Conservation (phyloP, 1,139 yeast genomes). For the Blastobotrys indianensis region DNA sequence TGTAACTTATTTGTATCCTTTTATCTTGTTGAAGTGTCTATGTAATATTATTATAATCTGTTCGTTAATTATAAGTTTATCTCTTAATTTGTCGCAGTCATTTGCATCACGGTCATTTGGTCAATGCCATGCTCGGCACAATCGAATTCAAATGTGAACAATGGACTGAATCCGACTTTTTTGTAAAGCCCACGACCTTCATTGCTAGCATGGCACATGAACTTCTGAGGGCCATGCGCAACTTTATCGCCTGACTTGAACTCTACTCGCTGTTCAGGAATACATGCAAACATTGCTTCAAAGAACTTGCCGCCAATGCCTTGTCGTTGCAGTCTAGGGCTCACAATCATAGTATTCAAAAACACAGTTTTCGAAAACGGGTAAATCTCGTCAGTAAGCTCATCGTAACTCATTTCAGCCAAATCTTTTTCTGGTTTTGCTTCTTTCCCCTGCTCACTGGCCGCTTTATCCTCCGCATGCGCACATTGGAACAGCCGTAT, state of each 20-base stretch:
- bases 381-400: background rate
- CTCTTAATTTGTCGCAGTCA: no score
- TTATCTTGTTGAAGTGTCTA: background rate
- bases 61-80: background rate
- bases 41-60: background rate
- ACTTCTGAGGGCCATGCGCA: background rate
- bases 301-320: background rate
- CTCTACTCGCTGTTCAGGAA: background rate
- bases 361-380: background rate
- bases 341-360: background rate
- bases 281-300: background rate
- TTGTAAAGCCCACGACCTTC: background rate
- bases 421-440: background rate
- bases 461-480: background rate
- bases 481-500: background rate
- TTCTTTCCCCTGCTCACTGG: background rate
- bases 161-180: background rate
- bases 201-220: background rate
- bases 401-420: background rate
- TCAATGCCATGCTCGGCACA: no score
- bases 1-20: slow-evolving; percentile 7
- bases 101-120: no score
- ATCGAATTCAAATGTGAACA: no score
- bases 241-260: background rate
- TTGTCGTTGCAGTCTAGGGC: background rate